Conservation (phyloP, 768 basidiomycete genomes). For the Calocera cornea region DNA sequence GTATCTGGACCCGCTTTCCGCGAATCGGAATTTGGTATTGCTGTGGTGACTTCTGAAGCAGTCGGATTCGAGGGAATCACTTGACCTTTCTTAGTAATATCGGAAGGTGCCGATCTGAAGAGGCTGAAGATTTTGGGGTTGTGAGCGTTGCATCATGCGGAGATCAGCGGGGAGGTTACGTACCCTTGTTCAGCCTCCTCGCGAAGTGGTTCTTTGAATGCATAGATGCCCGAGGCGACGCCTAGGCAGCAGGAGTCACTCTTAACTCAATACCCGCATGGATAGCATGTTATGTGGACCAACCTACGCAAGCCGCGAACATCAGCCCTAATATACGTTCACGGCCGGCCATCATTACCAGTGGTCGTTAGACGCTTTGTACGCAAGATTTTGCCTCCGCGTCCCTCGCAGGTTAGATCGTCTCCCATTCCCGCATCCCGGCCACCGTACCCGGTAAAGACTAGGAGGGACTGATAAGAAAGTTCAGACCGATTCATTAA, state of each 20-base stretch:
- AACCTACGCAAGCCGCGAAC: background rate
- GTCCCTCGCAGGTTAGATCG: background rate
- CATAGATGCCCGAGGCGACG: constrained; percentile 48
- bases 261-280: background rate
- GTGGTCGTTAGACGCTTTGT: background rate
- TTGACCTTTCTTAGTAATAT: background rate
- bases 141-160: no score
- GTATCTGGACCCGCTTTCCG: no score
- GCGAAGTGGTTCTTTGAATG: constrained; percentile 42
- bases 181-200: background rate
- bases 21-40: no score
- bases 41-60: no score
- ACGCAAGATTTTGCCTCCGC: background rate
- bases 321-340: background rate
- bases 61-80: background rate
- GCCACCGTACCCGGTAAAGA: no score
- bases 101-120: background rate
- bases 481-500: no score
- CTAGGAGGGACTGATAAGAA: no score
- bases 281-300: background rate
- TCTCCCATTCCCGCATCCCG: background rate
- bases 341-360: background rate
- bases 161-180: background rate
- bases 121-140: background rate
- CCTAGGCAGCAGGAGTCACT: constrained; percentile 26